Evolutionary conservation across 106 monocot species (phyloP), one percentile per base, ranked within the genome.

Genomic region (Vanilla planifolia): DNA sequence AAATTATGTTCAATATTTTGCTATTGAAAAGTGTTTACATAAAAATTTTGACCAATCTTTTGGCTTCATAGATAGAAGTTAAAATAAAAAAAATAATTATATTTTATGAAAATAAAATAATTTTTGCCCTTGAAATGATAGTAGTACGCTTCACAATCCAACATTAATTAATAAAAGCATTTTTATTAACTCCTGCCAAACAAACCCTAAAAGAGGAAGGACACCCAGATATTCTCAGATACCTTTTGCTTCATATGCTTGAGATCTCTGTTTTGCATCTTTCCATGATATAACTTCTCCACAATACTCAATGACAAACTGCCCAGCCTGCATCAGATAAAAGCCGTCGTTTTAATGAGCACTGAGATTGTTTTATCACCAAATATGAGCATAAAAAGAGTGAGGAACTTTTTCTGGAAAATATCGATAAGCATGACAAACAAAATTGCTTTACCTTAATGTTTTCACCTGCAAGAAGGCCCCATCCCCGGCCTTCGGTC

Each of bases 201-300:
- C 41, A 66, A 30, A 14, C 35, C 26, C 6, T 33, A 15, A 3
- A 42, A 52, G 3, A n/a, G 14, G 10, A 16, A 42, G 34, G 29
- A 45, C 33, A 25, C 21, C 36, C 11, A 62, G 5, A 45, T 7
- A 50, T 23, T 40, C 14, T 4, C 55, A 17, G n/a, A 32, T 65
- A 94, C 94, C 94, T 85, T 77, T 70, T 67, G 75, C 57, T 78
- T 94, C 89, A 64, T 94, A 94, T 59, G 73, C 70, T 63, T 83
- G 85, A 41, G 89, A 81, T 51, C 94, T 76, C 43, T 64, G 48
- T 52, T 73, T 85, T 27, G 89, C 94, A 73, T 89, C 89, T 55
- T 83, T 85, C 73, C 82, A 89, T 43, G 94, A 94, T 67, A 94
- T 94, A 55, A 94, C 85, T 73, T 94, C 94, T 60, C 94, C 94